Base-by-base conservation (phyloP, 352 stramenopile genomes). In the Globisporangium radiosum region DNA sequence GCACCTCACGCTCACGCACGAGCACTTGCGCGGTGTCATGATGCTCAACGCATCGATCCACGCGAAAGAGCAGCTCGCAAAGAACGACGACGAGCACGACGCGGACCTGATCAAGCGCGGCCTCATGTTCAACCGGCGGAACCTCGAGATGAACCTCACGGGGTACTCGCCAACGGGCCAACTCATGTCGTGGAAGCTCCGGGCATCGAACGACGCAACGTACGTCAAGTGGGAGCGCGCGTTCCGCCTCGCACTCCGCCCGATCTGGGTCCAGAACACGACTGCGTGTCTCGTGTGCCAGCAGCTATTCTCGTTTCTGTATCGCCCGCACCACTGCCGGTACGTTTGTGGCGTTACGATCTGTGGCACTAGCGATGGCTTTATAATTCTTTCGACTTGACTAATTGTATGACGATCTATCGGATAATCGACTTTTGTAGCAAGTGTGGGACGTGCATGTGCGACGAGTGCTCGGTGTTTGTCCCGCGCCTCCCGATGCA, bases 401-500 rank as follows among this genome's bases (percentile, higher is more conserved):
- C 68, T 54, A 66, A 25, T 13, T n/a, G 14, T 25, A 9, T 65
- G 52, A 54, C 42, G 25, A 33, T 33, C 1, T 33, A 3, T 33
- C 25, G 25, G 25, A 33, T 33, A 3, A 33, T 33, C 25, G 25
- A 33, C 25, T 33, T 2, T 33, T 33, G 17, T 54, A 85, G 78
- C 40, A 92, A 94, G 57, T 94, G 84, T 52, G 81, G 84, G 11
- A 92, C 78, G 13, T 92, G 84, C 54, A 90, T 94, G 74, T 94
- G 84, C 48, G 78, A 90, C n/a, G 75, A 90, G 43, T 94, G 84
- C 65, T 91, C 81, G 0, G 76, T 90, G 45, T 86, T 89, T 54
- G 81, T 86, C 11, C 76, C 83, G 3, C 73, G 82, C 5, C 54
- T 94, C 42, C 81, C 84, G 4, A 90, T 94, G 66, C 81, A 92